Evolutionary conservation across 371 early-diverging fungal species (phyloP).

Genomic region (Haplosporangium sp.): DNA sequence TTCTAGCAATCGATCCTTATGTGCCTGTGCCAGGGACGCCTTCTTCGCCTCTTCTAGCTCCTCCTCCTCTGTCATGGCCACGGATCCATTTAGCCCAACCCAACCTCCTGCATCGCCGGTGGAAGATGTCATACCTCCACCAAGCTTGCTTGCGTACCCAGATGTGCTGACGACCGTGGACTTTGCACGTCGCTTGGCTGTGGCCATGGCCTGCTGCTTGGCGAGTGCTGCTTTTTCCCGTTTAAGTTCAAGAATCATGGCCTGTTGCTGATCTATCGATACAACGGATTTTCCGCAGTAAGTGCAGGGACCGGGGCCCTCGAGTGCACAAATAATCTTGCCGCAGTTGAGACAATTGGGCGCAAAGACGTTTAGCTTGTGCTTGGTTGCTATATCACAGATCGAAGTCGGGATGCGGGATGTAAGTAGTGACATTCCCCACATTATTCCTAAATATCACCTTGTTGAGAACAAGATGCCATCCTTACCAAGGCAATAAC

Average conservation of each 20-base stretch:
- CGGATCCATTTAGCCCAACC: slow-evolving; percentile 27
- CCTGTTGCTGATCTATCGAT: slow-evolving; percentile 76
- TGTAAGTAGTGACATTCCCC: too few species aligned
- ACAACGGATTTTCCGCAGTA: slow-evolving; percentile 81
- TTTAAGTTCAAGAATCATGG: slow-evolving; percentile 62
- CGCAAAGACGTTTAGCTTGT: slow-evolving; percentile 78
- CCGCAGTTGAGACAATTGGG: slow-evolving; percentile 92
- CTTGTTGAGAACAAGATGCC: too few species aligned
- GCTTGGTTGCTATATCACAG: slow-evolving; percentile 72
- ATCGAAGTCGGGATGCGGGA: too few species aligned
- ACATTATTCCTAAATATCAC: too few species aligned
- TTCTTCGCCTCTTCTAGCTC: slow-evolving; percentile 62
- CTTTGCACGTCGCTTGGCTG: slow-evolving; percentile 31
- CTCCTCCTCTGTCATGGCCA: slow-evolving; percentile 53
- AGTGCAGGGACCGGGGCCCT: slow-evolving; percentile 89
- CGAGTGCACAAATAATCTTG: slow-evolving; percentile 84
- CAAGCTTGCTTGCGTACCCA: slow-evolving; percentile 58
- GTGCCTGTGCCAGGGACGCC: slow-evolving; percentile 70
- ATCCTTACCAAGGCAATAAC: slow-evolving; percentile 45
- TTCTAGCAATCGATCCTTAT: slow-evolving; percentile 82
- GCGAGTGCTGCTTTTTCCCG: slow-evolving; percentile 44
- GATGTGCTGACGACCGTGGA: slow-evolving; percentile 37
- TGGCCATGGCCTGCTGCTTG: slow-evolving; percentile 36
- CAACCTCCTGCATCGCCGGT: slow-evolving; percentile 55
- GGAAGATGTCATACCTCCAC: slow-evolving; percentile 51